Base-by-base conservation (phyloP, 2,329 filamentous ascomycete species). In the Apiospora phragmitis region DNA sequence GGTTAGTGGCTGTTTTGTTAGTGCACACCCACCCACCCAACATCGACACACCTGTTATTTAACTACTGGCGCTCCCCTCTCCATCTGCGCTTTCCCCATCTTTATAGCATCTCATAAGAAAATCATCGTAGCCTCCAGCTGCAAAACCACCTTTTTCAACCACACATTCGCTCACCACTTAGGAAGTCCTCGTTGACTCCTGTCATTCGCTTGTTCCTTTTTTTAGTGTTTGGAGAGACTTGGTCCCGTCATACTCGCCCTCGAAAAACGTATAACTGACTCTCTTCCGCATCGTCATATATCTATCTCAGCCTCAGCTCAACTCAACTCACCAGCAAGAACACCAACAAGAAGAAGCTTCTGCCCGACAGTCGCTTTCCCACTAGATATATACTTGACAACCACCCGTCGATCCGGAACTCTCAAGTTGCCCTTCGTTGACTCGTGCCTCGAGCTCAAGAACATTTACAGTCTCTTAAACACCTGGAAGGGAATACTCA, bases 181-280 rank as follows among this genome's bases (percentile, higher is more conserved):
- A 89, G 89, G 89, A 91, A 91, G 89, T 90, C 89, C 90, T 91
- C 89, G 89, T 87, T 84, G 90, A 86, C 89, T 91, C 90, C 89
- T 90, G 89, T 91, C 90, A 90, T 89, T 92, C 90, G 90, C 90
- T 92, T 90, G 84, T 82, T 80, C 79, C 81, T 81, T 85, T 81
- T 83, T 84, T 85, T 84, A n/a, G 80, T 83, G 83, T 85, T 85
- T 83, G 81, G 77, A 78, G 75, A 79, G 43, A 49, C 45, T 78
- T 77, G 73, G 73, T 75, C 72, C 76, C 80, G 77, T 78, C 77
- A 77, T 38, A 78, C 80, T 79, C 73, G 74, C 73, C 72, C 71
- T 74, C 76, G 75, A 75, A 71, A 55, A 74, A 72, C 73, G 72
- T 68, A 72, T 38, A 49, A 32, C 42, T 75, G 70, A 74, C 70